Conservation (phyloP, 352 stramenopile species). For the Pythium grandisporangium region DNA sequence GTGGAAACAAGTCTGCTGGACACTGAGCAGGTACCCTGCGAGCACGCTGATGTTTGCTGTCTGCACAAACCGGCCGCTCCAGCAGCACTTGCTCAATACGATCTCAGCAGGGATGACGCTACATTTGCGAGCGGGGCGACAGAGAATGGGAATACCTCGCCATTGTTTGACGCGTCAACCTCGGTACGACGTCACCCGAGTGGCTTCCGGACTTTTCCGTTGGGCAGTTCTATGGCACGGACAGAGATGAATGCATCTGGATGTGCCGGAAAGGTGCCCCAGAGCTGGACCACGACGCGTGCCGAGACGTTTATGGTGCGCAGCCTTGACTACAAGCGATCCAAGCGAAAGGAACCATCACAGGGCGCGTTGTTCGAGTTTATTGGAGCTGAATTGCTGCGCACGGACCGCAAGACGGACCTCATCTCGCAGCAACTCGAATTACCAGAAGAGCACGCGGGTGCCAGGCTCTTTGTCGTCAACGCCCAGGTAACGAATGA, state of each 20-base stretch:
- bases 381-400: conserved; percentile 60
- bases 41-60: conserved; percentile 36
- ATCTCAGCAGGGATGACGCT: no score
- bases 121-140: conserved; percentile 1
- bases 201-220: conserved; percentile 32
- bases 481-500: conserved; percentile 51
- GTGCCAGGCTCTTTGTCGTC: conserved; percentile 69
- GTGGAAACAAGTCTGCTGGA: conserved; percentile 9
- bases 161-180: no score
- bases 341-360: conserved; percentile 67
- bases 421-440: conserved; percentile 66
- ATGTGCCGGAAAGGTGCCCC: conserved; percentile 36
- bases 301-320: conserved; percentile 65
- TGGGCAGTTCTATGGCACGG: conserved; percentile 45
- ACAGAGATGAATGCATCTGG: conserved; percentile 36
- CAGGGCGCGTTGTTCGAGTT: conserved; percentile 64
- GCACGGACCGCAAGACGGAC: conserved; percentile 61
- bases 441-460: conserved; percentile 37
- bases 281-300: conserved; percentile 35
- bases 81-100: no score
- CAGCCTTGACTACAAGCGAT: conserved; percentile 75
- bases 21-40: conserved; percentile 22
- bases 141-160: no score
- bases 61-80: conserved; percentile 24
- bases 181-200: no score